phyloP scores from a whole-genome alignment of 2,329 filamentous ascomycete species.

The Verruconis gallopava region DNA sequence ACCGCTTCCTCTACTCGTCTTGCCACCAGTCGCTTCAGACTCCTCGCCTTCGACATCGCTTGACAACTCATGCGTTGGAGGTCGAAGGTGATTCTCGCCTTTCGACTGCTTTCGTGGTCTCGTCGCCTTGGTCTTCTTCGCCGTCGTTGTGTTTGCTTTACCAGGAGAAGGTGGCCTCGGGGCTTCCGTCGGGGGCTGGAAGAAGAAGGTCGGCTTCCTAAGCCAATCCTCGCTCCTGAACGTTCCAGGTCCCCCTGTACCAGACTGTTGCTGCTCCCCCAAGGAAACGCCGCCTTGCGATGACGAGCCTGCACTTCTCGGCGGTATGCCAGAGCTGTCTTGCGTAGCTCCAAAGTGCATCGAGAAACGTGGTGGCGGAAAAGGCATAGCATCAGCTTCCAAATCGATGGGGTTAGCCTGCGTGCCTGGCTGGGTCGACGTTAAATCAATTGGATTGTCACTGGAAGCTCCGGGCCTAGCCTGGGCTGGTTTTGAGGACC shows the following conservation, averaged over 20 bases:
- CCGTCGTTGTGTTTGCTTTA: slow-evolving; percentile 1
- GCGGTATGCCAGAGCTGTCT: not conserved
- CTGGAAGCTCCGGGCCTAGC: not conserved
- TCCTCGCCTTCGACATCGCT: slow-evolving; percentile 5
- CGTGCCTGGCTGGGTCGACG: not conserved
- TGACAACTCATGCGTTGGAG: not conserved
- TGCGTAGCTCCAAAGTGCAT: no score
- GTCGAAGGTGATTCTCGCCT: not conserved
- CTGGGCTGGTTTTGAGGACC: not conserved
- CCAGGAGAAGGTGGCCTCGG: slow-evolving; percentile 5
- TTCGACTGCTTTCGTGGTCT: slow-evolving; percentile 4
- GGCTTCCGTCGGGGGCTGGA: not conserved
- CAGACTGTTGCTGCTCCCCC: not conserved
- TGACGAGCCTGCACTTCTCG: not conserved
- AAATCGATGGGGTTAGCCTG: slow-evolving; percentile 6
- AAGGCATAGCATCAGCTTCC: slow-evolving; percentile 1
- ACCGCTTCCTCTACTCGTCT: not conserved
- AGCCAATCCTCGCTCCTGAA: slow-evolving; percentile 9
- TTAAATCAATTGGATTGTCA: not conserved
- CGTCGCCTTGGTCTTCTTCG: not conserved
- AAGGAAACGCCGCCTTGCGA: not conserved
- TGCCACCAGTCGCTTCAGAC: not conserved
- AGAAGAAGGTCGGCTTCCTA: slow-evolving; percentile 7
- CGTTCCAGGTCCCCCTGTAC: slow-evolving; percentile 1
- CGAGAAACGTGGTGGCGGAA: slow-evolving; percentile 7